These are phyloP conservation scores for Populus nigra DNA, from an alignment of 345 rosid genomes.

Conservation along the genomic window DNA sequence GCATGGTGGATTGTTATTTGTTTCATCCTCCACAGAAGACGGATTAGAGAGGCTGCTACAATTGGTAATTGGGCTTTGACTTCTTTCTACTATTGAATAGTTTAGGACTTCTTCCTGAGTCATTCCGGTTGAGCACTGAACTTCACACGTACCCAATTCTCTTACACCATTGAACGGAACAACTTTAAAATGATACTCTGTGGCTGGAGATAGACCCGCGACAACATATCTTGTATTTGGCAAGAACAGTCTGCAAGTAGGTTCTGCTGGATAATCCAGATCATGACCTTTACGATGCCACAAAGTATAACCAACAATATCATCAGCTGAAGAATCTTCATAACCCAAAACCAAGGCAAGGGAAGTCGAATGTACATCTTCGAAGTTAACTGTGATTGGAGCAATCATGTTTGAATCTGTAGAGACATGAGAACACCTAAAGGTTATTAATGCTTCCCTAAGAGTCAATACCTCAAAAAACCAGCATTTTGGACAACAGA, in stretches of 20 bases:
- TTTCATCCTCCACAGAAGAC: conserved; percentile 83
- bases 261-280: conserved; percentile 50
- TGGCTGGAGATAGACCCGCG: conserved; percentile 59
- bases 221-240: conserved; percentile 64
- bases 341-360: conserved; percentile 58
- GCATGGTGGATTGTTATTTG: conserved; percentile 45
- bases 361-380: conserved; percentile 62
- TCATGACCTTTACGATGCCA: conserved; percentile 77
- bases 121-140: conserved; percentile 38
- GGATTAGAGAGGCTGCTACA: conserved; percentile 88
- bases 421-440: not conserved
- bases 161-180: conserved; percentile 47
- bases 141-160: conserved; percentile 53
- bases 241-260: conserved; percentile 60
- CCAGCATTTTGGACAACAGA: not conserved
- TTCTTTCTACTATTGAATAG: conserved; percentile 55
- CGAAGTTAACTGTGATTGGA: conserved; percentile 53
- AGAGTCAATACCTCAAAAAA: not conserved
- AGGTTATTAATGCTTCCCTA: not conserved
- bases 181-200: conserved; percentile 66
- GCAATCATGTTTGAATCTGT: conserved; percentile 34
- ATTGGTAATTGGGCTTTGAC: conserved; percentile 89
- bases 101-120: conserved; percentile 43
- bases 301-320: conserved; percentile 49
- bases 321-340: conserved; percentile 37